A percentile compares a stretch with the other conserved stretches of the same genome.
These are phyloP conservation scores for Colletotrichum gloeosporioides DNA, from an alignment of 2,329 filamentous ascomycete genomes.

Conservation along the genomic window DNA sequence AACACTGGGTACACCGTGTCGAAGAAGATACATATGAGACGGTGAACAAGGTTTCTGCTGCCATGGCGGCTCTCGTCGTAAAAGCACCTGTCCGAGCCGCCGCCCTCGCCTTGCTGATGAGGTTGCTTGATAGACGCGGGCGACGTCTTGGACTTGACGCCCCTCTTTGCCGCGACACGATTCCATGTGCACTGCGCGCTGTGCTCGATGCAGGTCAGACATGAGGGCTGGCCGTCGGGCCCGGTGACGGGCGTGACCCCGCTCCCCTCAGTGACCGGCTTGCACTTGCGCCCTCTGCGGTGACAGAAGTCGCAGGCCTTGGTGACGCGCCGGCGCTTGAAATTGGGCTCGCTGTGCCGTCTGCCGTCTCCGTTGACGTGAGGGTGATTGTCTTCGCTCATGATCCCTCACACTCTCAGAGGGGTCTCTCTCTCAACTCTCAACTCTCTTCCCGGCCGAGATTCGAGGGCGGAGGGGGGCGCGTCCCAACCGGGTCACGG, in stretches of 20 bases:
- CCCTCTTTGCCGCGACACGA: constrained; percentile 20
- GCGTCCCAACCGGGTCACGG: constrained; percentile 10
- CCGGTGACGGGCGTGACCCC: neutral
- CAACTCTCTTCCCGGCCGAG: neutral
- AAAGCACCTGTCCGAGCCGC: constrained; percentile 7
- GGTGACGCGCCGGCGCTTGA: constrained; percentile 23
- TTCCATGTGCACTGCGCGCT: constrained; percentile 22
- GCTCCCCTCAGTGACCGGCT: constrained; percentile 12
- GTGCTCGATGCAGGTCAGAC: constrained; percentile 24
- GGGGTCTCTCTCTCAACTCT: neutral
- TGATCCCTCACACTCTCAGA: neutral
- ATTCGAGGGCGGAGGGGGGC: neutral
- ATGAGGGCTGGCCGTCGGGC: constrained; percentile 1
- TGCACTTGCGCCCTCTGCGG: constrained; percentile 23
- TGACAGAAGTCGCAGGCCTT: constrained; percentile 25
- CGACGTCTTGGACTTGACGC: constrained; percentile 23
- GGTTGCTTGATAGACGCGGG: neutral
- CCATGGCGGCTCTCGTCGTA: constrained; percentile 22
- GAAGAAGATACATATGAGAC: constrained; percentile 22
- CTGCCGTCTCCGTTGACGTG: neutral
- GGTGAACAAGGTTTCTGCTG: neutral
- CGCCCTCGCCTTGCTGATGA: neutral
- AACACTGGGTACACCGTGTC: constrained; percentile 24
- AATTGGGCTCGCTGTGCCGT: constrained; percentile 6
- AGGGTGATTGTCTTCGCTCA: neutral